Percentiles rank a stretch among this genome's conserved stretches.
phyloP scores from a whole-genome alignment of 371 early-diverging fungal species.

The Lichtheimia ornata region DNA sequence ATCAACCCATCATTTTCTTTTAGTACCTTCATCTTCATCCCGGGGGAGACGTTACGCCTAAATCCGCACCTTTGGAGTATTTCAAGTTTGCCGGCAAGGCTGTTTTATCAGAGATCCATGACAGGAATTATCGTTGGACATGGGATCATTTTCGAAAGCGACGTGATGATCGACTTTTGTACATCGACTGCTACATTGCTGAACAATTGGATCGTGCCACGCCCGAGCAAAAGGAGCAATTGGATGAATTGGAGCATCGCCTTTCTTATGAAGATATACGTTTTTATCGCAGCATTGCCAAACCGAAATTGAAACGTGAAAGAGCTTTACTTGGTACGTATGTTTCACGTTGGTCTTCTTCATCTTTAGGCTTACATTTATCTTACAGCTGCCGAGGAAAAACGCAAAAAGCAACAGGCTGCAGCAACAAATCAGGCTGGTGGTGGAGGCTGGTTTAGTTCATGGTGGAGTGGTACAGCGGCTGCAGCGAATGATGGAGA shows the following conservation, averaged over 20 bases:
- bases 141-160: slow-evolving; percentile 87
- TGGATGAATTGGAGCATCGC: slow-evolving; percentile 76
- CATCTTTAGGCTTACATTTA: background rate
- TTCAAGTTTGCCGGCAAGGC: slow-evolving; percentile 82
- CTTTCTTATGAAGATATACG: slow-evolving; percentile 89
- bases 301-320: slow-evolving; percentile 71
- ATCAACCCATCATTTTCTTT: background rate
- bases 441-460: slow-evolving; percentile 59
- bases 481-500: slow-evolving; percentile 4
- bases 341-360: background rate
- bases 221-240: slow-evolving; percentile 54
- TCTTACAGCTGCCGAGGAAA: slow-evolving; percentile 33
- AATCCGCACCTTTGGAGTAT: slow-evolving; percentile 81
- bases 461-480: slow-evolving; percentile 64
- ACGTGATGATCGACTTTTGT: slow-evolving; percentile 80
- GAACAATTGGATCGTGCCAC: slow-evolving; percentile 56
- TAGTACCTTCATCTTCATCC: slow-evolving; percentile 88
- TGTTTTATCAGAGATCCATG: slow-evolving; percentile 86
- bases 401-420: slow-evolving; percentile 30
- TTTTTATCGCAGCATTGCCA: slow-evolving; percentile 86
- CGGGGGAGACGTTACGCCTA: slow-evolving; percentile 72
- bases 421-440: slow-evolving; percentile 24
- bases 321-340: slow-evolving; percentile 66
- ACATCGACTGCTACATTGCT: slow-evolving; percentile 79
- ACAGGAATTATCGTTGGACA: slow-evolving; percentile 80